These are phyloP conservation scores for Starmerella cellae DNA, from an alignment of 805 yeast genomes.

Conservation along the genomic window DNA sequence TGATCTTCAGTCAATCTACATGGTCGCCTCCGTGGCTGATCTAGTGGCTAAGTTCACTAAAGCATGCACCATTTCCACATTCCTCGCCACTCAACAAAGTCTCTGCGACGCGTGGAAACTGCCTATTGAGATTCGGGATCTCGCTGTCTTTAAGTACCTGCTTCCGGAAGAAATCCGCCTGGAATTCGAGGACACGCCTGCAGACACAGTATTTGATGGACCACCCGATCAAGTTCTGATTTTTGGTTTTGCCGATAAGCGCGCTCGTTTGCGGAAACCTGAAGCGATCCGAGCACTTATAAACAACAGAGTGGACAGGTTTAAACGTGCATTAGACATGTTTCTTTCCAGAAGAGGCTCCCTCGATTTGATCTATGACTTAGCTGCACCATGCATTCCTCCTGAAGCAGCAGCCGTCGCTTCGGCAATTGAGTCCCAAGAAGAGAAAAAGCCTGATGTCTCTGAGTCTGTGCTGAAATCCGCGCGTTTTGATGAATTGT, in stretches of 20 bases:
- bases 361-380: constrained; percentile 3
- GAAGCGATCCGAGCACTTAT: constrained; percentile 9
- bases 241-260: constrained; percentile 64
- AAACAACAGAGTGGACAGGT: constrained; percentile 12
- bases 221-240: constrained; percentile 43
- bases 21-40: not conserved
- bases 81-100: constrained; percentile 11
- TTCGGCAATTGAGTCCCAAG: not conserved
- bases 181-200: constrained; percentile 61
- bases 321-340: constrained; percentile 9
- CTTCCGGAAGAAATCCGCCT: constrained; percentile 58
- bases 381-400: constrained; percentile 7
- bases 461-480: not conserved
- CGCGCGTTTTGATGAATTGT: not conserved
- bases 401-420: not conserved
- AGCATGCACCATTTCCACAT: constrained; percentile 16
- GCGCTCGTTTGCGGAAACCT: constrained; percentile 29
- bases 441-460: not conserved
- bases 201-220: constrained; percentile 28
- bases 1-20: too few species aligned
- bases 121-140: constrained; percentile 34
- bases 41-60: constrained; percentile 7
- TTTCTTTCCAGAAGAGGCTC: constrained; percentile 6
- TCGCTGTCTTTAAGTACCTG: constrained; percentile 48
- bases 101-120: constrained; percentile 17